Evolutionary conservation across 139 green algal genomes (phyloP).

Genomic region (Picochlorum sp.): DNA sequence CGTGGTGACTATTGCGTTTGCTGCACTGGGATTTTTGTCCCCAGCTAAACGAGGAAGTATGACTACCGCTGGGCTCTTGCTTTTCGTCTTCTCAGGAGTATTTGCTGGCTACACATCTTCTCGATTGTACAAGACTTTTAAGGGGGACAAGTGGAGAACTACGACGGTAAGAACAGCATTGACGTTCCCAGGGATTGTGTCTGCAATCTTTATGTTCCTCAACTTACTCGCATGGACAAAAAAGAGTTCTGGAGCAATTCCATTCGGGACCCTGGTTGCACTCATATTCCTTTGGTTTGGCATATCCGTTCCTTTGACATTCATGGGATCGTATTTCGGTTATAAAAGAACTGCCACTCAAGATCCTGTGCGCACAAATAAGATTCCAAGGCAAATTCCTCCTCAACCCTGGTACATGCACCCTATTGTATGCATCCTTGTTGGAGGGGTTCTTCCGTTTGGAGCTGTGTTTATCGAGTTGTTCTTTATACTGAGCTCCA

Average conservation of each 20-base stretch:
- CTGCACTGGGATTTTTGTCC: slow-evolving; percentile 91
- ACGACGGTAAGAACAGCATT: slow-evolving; percentile 88
- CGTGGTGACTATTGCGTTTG: slow-evolving; percentile 91
- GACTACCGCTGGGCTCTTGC: slow-evolving; percentile 90
- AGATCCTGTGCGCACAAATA: slow-evolving; percentile 94
- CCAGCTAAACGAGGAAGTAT: slow-evolving; percentile 96
- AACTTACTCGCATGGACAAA: slow-evolving; percentile 93
- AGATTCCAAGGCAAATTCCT: slow-evolving; percentile 96
- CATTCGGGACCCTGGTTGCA: slow-evolving; percentile 91
- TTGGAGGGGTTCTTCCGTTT: slow-evolving; percentile 96
- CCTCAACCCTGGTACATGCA: slow-evolving; percentile 97
- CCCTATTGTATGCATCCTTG: slow-evolving; percentile 75
- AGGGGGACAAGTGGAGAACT: slow-evolving; percentile 55
- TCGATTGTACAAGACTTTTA: slow-evolving; percentile 84
- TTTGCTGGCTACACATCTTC: slow-evolving; percentile 88
- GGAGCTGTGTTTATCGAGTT: slow-evolving; percentile 99
- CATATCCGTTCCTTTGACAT: slow-evolving; percentile 91
- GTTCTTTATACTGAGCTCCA: slow-evolving; percentile 98
- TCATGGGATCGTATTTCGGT: slow-evolving; percentile 90
- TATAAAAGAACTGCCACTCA: slow-evolving; percentile 81
- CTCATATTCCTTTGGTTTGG: slow-evolving; percentile 97
- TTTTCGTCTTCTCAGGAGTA: slow-evolving; percentile 97
- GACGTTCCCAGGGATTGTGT: slow-evolving; percentile 82
- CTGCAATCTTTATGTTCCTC: slow-evolving; percentile 84
- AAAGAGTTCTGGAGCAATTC: slow-evolving; percentile 81